A percentile compares a stretch with the other conserved stretches of the same genome.
These are phyloP conservation scores for Plasmodium reichenowi DNA, from an alignment of 169 alveolate species.

Conservation along the genomic window DNA sequence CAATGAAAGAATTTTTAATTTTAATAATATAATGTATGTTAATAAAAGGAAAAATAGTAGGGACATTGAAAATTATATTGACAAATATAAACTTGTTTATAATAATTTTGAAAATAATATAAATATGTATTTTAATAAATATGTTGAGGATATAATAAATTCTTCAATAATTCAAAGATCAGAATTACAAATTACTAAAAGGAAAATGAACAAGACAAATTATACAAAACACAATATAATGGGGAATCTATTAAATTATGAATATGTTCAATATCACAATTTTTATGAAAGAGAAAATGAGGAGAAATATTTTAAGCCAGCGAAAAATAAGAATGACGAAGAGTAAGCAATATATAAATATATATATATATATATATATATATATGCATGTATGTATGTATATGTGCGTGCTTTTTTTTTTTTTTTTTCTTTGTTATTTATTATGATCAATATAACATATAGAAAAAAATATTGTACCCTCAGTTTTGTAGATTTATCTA, in stretches of 20 bases:
- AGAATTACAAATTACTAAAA: background rate
- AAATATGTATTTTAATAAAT: conserved; percentile 30
- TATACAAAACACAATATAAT: background rate
- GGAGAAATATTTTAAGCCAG: conserved; percentile 18
- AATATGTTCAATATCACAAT: conserved; percentile 6
- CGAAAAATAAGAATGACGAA: background rate
- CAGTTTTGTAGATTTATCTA: conserved; percentile 45
- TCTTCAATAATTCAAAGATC: conserved; percentile 27
- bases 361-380: background rate
- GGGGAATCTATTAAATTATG: conserved; percentile 20
- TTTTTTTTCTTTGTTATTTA: too few species aligned
- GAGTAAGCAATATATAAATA: conserved; percentile 3
- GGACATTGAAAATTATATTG: background rate
- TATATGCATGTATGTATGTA: background rate
- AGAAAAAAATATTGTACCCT: background rate
- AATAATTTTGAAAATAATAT: conserved; percentile 60
- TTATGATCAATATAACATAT: background rate
- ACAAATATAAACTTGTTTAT: conserved; percentile 37
- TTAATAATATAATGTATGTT: too few species aligned
- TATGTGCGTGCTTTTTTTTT: background rate
- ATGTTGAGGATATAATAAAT: conserved; percentile 27
- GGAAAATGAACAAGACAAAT: background rate
- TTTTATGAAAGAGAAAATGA: conserved; percentile 13
- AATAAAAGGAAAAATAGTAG: too few species aligned
- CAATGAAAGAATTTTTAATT: too few species aligned